Conservation (phyloP, 2,329 filamentous ascomycete species). For the Metarhizium anisopliae region DNA sequence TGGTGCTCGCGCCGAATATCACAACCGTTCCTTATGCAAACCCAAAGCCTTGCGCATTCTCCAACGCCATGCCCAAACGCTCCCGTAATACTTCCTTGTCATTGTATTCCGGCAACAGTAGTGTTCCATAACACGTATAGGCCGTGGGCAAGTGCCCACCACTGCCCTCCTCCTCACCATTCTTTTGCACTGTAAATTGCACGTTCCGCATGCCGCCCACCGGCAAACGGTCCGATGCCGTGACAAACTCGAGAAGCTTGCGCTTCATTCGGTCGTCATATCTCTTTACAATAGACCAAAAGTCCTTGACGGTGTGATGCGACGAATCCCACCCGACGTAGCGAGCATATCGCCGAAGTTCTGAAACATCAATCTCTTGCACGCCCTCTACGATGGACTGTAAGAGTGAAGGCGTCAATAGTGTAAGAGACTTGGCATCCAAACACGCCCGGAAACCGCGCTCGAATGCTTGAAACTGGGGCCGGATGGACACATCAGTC, state of each 20-base stretch:
- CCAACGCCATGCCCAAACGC: slow-evolving; percentile 75
- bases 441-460: slow-evolving; percentile 73
- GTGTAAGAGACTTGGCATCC: slow-evolving; percentile 56
- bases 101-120: slow-evolving; percentile 77
- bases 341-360: slow-evolving; percentile 60
- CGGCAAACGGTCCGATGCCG: slow-evolving; percentile 81
- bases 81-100: slow-evolving; percentile 59
- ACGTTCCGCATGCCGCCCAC: slow-evolving; percentile 77
- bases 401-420: slow-evolving; percentile 64
- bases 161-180: slow-evolving; percentile 52
- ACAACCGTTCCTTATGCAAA: slow-evolving; percentile 45
- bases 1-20: neutral
- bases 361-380: slow-evolving; percentile 67
- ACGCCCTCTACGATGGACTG: slow-evolving; percentile 76
- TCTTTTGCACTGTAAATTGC: slow-evolving; percentile 74
- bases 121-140: slow-evolving; percentile 85
- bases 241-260: slow-evolving; percentile 85
- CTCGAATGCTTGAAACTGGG: slow-evolving; percentile 73
- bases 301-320: slow-evolving; percentile 64
- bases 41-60: slow-evolving; percentile 85
- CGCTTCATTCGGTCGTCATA: slow-evolving; percentile 63
- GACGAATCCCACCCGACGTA: slow-evolving; percentile 74
- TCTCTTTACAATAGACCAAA: slow-evolving; percentile 71
- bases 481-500: slow-evolving; percentile 64
- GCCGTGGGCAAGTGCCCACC: slow-evolving; percentile 66